phyloP scores from a whole-genome alignment of 345 rosid genomes.

The Ceriops decandra region DNA sequence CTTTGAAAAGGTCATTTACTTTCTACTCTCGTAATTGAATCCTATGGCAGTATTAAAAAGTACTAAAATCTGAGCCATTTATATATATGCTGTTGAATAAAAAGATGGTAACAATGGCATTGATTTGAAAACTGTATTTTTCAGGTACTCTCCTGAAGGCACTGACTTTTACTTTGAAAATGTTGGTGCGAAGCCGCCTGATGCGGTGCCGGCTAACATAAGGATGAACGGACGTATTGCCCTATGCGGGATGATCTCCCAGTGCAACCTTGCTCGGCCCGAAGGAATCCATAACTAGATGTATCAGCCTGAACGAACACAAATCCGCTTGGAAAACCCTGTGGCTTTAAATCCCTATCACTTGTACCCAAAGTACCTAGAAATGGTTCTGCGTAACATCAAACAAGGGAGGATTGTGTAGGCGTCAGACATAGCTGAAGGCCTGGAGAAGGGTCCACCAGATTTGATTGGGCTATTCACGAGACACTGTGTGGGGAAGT shows the following conservation, averaged over 20 bases:
- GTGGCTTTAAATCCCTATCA: background rate
- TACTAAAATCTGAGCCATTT: too few relatives aligned
- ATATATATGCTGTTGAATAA: too few relatives aligned
- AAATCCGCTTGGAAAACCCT: constrained; percentile 1
- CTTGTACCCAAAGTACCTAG: constrained; percentile 10
- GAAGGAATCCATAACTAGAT: constrained; percentile 4
- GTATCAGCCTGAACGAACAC: background rate
- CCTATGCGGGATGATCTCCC: constrained; percentile 17
- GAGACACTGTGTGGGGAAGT: constrained; percentile 3
- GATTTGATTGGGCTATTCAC: constrained; percentile 18
- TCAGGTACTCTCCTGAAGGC: constrained; percentile 16
- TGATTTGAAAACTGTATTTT: constrained; percentile 4
- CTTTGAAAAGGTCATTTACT: constrained; percentile 6
- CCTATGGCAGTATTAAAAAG: too few relatives aligned
- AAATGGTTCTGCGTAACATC: constrained; percentile 13
- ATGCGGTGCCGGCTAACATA: constrained; percentile 16
- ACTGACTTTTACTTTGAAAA: constrained; percentile 14
- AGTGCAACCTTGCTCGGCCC: constrained; percentile 3
- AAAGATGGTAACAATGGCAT: background rate
- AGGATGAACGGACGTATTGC: constrained; percentile 13
- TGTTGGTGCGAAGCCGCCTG: constrained; percentile 21
- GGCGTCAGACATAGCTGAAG: constrained; percentile 15
- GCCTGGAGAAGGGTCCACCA: constrained; percentile 14
- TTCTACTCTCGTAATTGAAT: too few relatives aligned
- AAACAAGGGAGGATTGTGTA: constrained; percentile 10